Percentiles rank a stretch among this genome's conserved stretches.
These are phyloP conservation scores for Irpex sp. DNA, from an alignment of 1,284 basidiomycete genomes.

Conservation along the genomic window DNA sequence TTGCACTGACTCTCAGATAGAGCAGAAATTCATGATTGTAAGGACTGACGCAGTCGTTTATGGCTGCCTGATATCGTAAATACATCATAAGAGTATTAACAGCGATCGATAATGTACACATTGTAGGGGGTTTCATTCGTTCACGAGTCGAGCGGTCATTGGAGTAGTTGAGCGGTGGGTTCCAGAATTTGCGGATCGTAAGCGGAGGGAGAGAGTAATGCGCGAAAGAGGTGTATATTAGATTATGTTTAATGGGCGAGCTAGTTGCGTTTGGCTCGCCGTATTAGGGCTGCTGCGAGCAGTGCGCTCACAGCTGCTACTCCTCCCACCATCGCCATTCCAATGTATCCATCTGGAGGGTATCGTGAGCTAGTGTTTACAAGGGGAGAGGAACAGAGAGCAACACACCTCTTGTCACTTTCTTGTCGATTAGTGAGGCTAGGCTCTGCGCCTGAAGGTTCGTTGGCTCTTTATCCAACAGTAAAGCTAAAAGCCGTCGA, in stretches of 20 bases:
- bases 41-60: neutral
- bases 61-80: neutral
- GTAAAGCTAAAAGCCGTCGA: conserved; percentile 50
- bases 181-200: neutral
- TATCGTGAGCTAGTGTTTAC: neutral
- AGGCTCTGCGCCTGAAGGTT: conserved; percentile 94
- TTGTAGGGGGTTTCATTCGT: neutral
- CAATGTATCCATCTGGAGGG: conserved; percentile 81
- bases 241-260: neutral
- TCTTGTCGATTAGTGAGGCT: conserved; percentile 79
- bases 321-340: conserved; percentile 91
- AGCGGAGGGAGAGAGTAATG: neutral
- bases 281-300: conserved; percentile 76
- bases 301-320: conserved; percentile 84
- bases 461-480: conserved; percentile 89
- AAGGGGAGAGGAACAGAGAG: conserved; percentile 1
- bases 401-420: conserved; percentile 76
- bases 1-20: neutral
- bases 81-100: neutral
- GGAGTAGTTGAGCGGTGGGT: neutral
- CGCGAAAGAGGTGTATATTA: conserved; percentile 1
- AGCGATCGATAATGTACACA: neutral
- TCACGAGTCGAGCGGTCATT: neutral
- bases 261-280: conserved; percentile 77
- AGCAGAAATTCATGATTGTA: neutral